A percentile compares a stretch with the other conserved stretches of the same genome.
Evolutionary conservation across 2,329 filamentous ascomycete species (phyloP).

Genomic region (Microcyclospora pomicola): DNA sequence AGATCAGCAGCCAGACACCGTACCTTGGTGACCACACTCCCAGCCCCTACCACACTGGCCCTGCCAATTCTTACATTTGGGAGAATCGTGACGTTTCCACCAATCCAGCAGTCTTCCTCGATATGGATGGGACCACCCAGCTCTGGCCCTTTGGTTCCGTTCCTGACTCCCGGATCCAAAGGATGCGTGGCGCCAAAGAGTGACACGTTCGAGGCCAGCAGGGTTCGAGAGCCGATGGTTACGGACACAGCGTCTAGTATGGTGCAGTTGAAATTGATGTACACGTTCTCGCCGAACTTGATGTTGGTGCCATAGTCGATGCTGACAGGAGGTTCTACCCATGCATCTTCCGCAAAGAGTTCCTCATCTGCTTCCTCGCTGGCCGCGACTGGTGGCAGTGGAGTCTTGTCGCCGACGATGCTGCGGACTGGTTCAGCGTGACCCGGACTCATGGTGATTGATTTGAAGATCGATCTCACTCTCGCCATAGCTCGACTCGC

Average conservation of each 20-base stretch:
- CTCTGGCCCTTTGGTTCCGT: constrained; percentile 65
- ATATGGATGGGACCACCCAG: constrained; percentile 58
- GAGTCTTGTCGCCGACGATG: constrained; percentile 46
- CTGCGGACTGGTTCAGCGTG: constrained; percentile 26
- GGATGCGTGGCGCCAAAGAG: constrained; percentile 68
- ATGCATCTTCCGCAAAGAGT: constrained; percentile 51
- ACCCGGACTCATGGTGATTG: neutral
- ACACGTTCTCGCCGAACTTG: constrained; percentile 55
- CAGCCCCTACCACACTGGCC: constrained; percentile 62
- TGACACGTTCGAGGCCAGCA: constrained; percentile 65
- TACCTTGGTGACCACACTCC: constrained; percentile 67
- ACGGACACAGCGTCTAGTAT: constrained; percentile 67
- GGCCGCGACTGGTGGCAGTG: constrained; percentile 46
- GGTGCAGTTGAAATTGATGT: constrained; percentile 60
- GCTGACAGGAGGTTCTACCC: constrained; percentile 54
- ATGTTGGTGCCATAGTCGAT: constrained; percentile 71
- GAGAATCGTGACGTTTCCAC: constrained; percentile 55
- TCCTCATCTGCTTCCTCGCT: constrained; percentile 51
- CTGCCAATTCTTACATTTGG: constrained; percentile 66
- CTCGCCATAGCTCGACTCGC: constrained; percentile 54
- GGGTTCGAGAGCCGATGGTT: constrained; percentile 59
- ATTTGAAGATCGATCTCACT: constrained; percentile 38
- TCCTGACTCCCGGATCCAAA: constrained; percentile 57
- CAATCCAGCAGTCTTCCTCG: constrained; percentile 71
- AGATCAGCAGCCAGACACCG: constrained; percentile 1